A percentile compares a stretch with the other conserved stretches of the same genome.
Conservation (phyloP, 2,329 filamentous ascomycete genomes). For the Penicillium sp. region DNA sequence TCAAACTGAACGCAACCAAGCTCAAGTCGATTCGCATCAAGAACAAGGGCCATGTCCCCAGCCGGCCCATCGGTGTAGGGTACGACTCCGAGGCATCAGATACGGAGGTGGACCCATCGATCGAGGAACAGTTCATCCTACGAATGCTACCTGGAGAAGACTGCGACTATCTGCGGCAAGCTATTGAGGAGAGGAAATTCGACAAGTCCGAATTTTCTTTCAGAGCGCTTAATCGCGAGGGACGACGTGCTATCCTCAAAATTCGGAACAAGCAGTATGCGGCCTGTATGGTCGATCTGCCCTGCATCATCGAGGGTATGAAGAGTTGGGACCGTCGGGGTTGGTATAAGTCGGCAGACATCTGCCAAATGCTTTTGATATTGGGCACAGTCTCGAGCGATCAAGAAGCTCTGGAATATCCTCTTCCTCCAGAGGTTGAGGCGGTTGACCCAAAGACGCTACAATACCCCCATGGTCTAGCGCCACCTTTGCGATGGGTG, state of each 20-base stretch:
- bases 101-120: constrained; percentile 79
- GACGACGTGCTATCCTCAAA: constrained; percentile 70
- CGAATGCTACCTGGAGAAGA: constrained; percentile 86
- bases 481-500: constrained; percentile 84
- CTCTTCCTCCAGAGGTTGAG: constrained; percentile 73
- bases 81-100: constrained; percentile 97
- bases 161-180: constrained; percentile 76
- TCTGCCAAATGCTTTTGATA: constrained; percentile 86
- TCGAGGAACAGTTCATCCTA: constrained; percentile 86
- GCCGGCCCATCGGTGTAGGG: constrained; percentile 76
- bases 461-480: constrained; percentile 82
- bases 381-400: constrained; percentile 68
- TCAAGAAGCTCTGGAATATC: constrained; percentile 64
- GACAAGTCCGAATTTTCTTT: constrained; percentile 79
- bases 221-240: constrained; percentile 71
- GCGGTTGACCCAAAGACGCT: constrained; percentile 57
- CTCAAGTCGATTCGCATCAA: constrained; percentile 60
- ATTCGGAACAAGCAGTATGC: constrained; percentile 73
- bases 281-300: constrained; percentile 77
- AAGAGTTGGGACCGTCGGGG: constrained; percentile 89
- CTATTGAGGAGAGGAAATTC: constrained; percentile 75
- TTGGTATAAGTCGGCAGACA: constrained; percentile 85
- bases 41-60: constrained; percentile 67
- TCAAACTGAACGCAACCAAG: constrained; percentile 44
- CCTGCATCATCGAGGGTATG: constrained; percentile 85